A percentile compares a stretch with the other conserved stretches of the same genome.
Evolutionary conservation across 148 eudicot species (phyloP).

Genomic region (Fagopyrum homotropicum): DNA sequence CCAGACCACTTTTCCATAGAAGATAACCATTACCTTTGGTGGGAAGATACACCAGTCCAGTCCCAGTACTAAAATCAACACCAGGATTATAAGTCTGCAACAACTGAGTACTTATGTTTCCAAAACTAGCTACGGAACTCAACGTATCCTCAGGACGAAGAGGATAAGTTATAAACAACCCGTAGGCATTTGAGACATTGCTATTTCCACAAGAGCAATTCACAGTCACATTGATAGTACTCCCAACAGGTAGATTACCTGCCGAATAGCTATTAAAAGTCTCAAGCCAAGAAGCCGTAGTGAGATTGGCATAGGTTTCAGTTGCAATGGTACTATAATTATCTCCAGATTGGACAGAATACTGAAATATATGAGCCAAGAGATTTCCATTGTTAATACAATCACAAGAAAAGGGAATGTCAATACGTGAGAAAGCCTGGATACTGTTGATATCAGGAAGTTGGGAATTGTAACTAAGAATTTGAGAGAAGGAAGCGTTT

Average conservation of each 20-base stretch:
- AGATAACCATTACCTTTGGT: slow-evolving; percentile 41
- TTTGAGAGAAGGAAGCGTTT: slow-evolving; percentile 3
- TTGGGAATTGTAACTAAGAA: slow-evolving; percentile 33
- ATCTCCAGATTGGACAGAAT: slow-evolving; percentile 25
- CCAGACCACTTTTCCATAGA: background rate
- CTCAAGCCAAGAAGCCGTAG: slow-evolving; percentile 33
- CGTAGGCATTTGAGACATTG: slow-evolving; percentile 52
- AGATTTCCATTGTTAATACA: slow-evolving; percentile 35
- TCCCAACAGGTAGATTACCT: slow-evolving; percentile 23
- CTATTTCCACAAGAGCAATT: slow-evolving; percentile 77
- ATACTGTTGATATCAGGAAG: slow-evolving; percentile 30
- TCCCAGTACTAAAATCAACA: slow-evolving; percentile 44
- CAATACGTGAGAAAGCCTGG: slow-evolving; percentile 19
- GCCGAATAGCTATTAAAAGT: slow-evolving; percentile 31
- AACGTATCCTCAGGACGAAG: slow-evolving; percentile 41
- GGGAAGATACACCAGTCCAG: slow-evolving; percentile 63
- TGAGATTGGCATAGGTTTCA: slow-evolving; percentile 43
- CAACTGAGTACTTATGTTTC: slow-evolving; percentile 38
- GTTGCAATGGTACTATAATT: slow-evolving; percentile 38
- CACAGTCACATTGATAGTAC: slow-evolving; percentile 46
- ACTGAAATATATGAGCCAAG: slow-evolving; percentile 45
- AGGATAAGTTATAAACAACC: slow-evolving; percentile 76
- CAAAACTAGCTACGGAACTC: slow-evolving; percentile 27
- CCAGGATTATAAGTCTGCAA: slow-evolving; percentile 54
- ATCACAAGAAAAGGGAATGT: slow-evolving; percentile 60